Base-by-base conservation (phyloP, 163 green algal species). In the Chlorella variabilis region DNA sequence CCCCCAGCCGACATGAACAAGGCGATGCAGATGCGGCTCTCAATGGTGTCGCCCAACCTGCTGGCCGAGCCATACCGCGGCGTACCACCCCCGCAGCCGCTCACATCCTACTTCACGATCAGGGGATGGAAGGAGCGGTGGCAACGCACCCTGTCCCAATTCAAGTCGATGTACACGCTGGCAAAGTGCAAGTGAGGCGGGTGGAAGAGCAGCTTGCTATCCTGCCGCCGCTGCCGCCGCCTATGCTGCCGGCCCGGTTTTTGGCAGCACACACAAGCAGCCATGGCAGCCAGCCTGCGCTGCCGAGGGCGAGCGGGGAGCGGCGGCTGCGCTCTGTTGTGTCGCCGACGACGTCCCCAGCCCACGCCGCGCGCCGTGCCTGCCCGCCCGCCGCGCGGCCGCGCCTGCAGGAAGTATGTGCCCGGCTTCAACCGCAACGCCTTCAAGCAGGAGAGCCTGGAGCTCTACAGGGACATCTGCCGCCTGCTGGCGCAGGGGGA, bases 11-110 rank as follows among this genome's bases (percentile, higher is more conserved):
- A 80, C 54, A 80, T 78, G 62, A 42, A 73, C 34, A 21, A 34
- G 1, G 5, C 54, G 8, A 70, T 76, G 36, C 65, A 67, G 33
- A 65, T 89, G 56, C 75, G 74, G 21, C 33, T 79, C 2, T 56
- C 81, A 3, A 66, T 82, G 39, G 82, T 84, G 17, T 84, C 76
- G 42, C 70, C 80, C 49, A 91, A 91, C 71, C 39, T 91, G 33
- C 45, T 91, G n/a, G 87, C 84, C 38, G 88, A 91, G 75, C 88
- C 88, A 42, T 91, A 89, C 75, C 87, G 66, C 25, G 88, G 88
- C 4, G 41, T 75, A 15, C 78, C 68, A 33, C 56, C 68, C 42
- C 34, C 9, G 15, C 59, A 89, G 36, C 86, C 88, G 2, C 5
- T 88, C 23, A 51, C 70, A 29, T 61, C 87, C 25, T 92, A 81